Percentiles rank a stretch among this genome's conserved stretches.
phyloP scores from a whole-genome alignment of 208 protist species.

The Leishmania turanica region DNA sequence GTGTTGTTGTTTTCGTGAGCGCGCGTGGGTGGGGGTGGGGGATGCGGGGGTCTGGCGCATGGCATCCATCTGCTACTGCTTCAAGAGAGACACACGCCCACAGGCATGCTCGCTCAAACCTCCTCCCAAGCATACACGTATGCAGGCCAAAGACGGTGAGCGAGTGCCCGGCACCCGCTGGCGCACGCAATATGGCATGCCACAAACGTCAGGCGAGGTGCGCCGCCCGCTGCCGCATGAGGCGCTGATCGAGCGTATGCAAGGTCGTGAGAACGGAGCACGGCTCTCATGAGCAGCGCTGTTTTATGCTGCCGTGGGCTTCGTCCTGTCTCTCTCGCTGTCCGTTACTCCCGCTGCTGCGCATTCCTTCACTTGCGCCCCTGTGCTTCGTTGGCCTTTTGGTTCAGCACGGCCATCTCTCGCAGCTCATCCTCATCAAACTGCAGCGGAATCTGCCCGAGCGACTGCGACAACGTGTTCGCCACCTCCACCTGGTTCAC shows the following conservation, averaged over 20 bases:
- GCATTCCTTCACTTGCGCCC: neutral
- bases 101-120: neutral
- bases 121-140: neutral
- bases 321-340: neutral
- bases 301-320: neutral
- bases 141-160: neutral
- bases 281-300: neutral
- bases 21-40: neutral
- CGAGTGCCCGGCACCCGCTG: neutral
- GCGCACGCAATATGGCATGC: neutral
- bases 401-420: conserved; percentile 35
- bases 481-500: conserved; percentile 26
- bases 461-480: conserved; percentile 37
- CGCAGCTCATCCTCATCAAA: conserved; percentile 48
- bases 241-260: neutral
- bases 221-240: neutral
- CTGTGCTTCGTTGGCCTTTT: neutral
- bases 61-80: neutral
- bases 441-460: conserved; percentile 51
- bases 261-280: neutral
- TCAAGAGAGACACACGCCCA: neutral
- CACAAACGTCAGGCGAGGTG: neutral
- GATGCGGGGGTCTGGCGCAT: neutral
- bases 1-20: neutral
- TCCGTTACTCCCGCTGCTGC: neutral